Conservation (phyloP, 768 basidiomycete species). For the Punctularia strigosozonata region DNA sequence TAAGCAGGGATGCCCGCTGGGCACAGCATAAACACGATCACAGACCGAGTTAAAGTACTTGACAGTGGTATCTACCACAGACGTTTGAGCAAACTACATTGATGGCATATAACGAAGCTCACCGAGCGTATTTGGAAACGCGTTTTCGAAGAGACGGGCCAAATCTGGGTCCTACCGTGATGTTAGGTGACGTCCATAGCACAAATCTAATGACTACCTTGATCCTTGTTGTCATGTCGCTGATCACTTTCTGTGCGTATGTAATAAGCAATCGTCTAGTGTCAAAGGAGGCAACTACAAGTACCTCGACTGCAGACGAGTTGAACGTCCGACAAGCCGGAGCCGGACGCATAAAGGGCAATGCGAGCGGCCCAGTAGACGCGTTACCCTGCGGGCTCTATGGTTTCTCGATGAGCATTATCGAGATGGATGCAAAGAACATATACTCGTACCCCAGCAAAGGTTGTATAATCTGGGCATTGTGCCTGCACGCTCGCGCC, state of each 20-base stretch:
- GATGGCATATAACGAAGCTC: constrained; percentile 7
- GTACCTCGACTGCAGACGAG: constrained; percentile 62
- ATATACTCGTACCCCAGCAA: constrained; percentile 33
- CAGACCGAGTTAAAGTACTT: constrained; percentile 57
- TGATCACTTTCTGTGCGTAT: constrained; percentile 46
- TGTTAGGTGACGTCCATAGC: too few relatives aligned
- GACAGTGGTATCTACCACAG: constrained; percentile 59
- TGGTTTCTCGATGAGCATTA: not conserved
- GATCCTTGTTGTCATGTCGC: constrained; percentile 58
- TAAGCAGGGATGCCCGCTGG: not conserved
- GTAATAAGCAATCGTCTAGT: not conserved
- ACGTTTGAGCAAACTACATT: not conserved
- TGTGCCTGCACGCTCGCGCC: constrained; percentile 18
- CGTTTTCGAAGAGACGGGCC: constrained; percentile 71
- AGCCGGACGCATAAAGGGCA: constrained; percentile 66
- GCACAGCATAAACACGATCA: not conserved
- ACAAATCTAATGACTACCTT: too few relatives aligned
- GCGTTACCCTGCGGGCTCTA: constrained; percentile 48
- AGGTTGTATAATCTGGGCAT: constrained; percentile 54
- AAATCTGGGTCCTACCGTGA: constrained; percentile 71
- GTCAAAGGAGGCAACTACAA: not conserved
- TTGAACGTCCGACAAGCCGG: constrained; percentile 67
- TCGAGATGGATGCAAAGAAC: constrained; percentile 1
- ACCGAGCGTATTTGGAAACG: constrained; percentile 77
- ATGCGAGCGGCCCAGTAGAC: constrained; percentile 45